A percentile compares a stretch with the other conserved stretches of the same genome.
phyloP scores from a whole-genome alignment of 306 rosid species.

The Ziziphus jujuba region DNA sequence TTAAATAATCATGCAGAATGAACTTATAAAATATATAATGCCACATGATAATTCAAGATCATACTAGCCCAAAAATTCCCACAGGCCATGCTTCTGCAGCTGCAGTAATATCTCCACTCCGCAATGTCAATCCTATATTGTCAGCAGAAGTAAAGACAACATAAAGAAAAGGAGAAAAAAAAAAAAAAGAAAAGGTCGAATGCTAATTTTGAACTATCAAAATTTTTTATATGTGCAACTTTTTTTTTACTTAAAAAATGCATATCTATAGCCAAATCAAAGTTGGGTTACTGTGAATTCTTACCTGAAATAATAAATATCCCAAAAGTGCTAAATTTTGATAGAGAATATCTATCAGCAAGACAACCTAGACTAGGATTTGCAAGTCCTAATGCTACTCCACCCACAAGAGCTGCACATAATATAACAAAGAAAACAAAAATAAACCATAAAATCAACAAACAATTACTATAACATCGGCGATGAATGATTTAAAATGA shows the following conservation, averaged over 20 bases:
- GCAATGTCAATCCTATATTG: conserved; percentile 72
- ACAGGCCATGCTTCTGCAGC: conserved; percentile 96
- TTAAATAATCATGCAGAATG: not conserved
- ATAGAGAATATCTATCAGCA: conserved; percentile 65
- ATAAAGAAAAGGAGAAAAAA: too few relatives aligned
- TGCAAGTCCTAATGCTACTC: conserved; percentile 61
- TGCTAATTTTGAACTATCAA: too few relatives aligned
- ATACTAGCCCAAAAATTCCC: conserved; percentile 87
- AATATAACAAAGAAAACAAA: conserved; percentile 4
- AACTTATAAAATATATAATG: conserved; percentile 31
- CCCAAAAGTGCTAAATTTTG: conserved; percentile 80
- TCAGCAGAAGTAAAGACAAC: not conserved
- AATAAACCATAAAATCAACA: conserved; percentile 21
- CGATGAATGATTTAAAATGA: not conserved
- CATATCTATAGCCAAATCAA: not conserved
- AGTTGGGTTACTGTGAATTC: conserved; percentile 10
- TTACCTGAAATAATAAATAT: conserved; percentile 82
- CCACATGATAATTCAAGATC: conserved; percentile 36
- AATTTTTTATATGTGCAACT: not conserved
- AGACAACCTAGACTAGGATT: conserved; percentile 78
- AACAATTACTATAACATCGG: not conserved
- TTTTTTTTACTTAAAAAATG: not conserved
- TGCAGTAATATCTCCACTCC: conserved; percentile 66
- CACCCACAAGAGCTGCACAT: conserved; percentile 60
- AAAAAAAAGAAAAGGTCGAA: too few relatives aligned